Evolutionary conservation across 345 rosid genomes (phyloP), one percentile per base, ranked within the genome.

Genomic region (Linum trigynum): DNA sequence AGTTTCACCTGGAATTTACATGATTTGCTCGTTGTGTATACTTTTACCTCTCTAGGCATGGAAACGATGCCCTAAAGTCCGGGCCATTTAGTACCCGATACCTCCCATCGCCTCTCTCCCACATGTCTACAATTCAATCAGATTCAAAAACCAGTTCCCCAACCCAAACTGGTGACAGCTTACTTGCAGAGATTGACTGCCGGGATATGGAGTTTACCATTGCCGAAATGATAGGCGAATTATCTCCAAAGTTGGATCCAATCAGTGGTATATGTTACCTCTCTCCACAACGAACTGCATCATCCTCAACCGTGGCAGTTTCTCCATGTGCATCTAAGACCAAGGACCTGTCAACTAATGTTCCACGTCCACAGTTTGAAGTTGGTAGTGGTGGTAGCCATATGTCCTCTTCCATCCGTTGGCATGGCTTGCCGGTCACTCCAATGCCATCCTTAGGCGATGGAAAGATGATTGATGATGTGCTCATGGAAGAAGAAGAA

Each of bases 401-500:
- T 16, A 77, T 45, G 74, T 70, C 17, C 14, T 74, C 50, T 69
- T 71, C 83, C 39, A 69, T 71, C 72, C 75, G 35, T 14, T 72
- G 81, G 81, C 70, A 60, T 37, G 55, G 80, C 51, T 79, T 83
- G 62, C 80, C 82, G 41, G 41, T 74, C 6, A 77, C 76, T 23
- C 83, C 83, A 7, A 48, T 73, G 62, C 65, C 80, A 64, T 55
- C 45, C 64, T 71, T 76, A 57, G 65, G 51, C 59, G 79, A 55
- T 5, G 77, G 59, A 36, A 32, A 39, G 41, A 71, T 73, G 69
- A 69, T 71, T 40, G 37, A 60, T 70, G 65, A 59, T 59, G 62
- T 64, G 69, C 35, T 71, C 6, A 43, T 43, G 17, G 85, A 73
- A 70, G 85, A 82, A 70, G 85, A 82, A 63, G 89, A 81, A 23